Evolutionary conservation across 805 yeast genomes (phyloP).

Genomic region (Candida xyloterini): DNA sequence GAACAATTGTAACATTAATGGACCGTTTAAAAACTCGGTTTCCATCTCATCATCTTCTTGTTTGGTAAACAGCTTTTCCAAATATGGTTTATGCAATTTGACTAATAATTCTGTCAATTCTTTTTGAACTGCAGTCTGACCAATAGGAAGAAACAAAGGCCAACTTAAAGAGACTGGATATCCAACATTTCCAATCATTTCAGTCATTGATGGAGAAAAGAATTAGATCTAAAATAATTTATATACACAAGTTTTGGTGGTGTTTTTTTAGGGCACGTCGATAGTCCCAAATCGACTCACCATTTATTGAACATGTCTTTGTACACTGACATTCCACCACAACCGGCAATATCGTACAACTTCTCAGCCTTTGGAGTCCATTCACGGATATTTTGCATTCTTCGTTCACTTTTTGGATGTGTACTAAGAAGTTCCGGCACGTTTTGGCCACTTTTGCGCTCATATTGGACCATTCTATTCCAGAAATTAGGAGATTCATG

Average conservation of each 20-base stretch:
- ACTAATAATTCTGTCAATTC: conserved; percentile 43
- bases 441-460: conserved; percentile 34
- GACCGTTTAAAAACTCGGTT: conserved; percentile 16
- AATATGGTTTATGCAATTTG: conserved; percentile 37
- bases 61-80: conserved; percentile 12
- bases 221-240: neutral
- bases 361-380: conserved; percentile 65
- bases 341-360: conserved; percentile 41
- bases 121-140: conserved; percentile 42
- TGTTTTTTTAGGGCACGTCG: conserved; percentile 2
- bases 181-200: neutral
- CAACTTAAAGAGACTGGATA: conserved; percentile 1
- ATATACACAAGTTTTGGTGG: neutral
- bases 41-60: conserved; percentile 3
- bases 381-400: conserved; percentile 62
- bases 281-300: conserved; percentile 3
- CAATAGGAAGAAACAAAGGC: conserved; percentile 36
- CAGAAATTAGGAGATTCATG: conserved; percentile 72
- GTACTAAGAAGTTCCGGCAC: conserved; percentile 71
- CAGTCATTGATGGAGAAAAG: neutral
- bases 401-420: conserved; percentile 79
- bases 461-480: conserved; percentile 70
- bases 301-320: conserved; percentile 13
- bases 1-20: conserved; percentile 40
- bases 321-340: conserved; percentile 23